Evolutionary conservation across 805 yeast species (phyloP), one percentile per base, ranked within the genome.

Genomic region (Metschnikowia kofuensis): DNA sequence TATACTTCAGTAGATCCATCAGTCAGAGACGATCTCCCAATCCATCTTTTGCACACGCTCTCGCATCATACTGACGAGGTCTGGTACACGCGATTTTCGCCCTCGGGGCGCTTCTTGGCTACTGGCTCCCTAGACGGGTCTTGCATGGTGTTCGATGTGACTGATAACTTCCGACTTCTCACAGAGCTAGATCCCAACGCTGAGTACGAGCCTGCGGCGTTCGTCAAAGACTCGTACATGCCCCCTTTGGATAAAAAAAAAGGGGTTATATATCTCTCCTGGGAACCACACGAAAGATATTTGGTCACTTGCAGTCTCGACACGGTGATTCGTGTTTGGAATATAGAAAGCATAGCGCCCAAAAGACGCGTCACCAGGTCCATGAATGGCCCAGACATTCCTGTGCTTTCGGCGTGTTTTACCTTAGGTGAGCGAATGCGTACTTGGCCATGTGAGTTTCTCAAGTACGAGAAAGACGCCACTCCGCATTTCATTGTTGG

Each of bases 51-150:
- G 11, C 72, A 74, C 48, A 73, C 77, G 0, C 65, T 87, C 7
- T 54, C 66, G 0, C 70, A 74, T 39, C 94, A 87, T 59, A 64
- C 69, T 0, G 82, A 84, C 60, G 96, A 91, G 63, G 92, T 89
- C 11, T 91, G 97, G 97, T 85, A 75, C 61, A 75, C 86, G 12
- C 79, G 79, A 49, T 90, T 88, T 61, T 85, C 94, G 6, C 87
- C 89, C 40, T 77, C 79, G 66, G 97, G 97, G 2, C 76, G 75
- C 52, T 82, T 72, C 54, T 68, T 91, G 36, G 95, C 89, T n/a
- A 79, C 91, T 0, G 86, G 91, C 0, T 82, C 94, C 7, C 76
- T 81, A 13, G 95, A 89, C 61, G 76, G 81, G 7, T 71, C 76
- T 26, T 74, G 88, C 35, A 67, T 81, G 31, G 72, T 90, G 11